phyloP scores from a whole-genome alignment of 257 asterid species.

The Petunia axillaris region DNA sequence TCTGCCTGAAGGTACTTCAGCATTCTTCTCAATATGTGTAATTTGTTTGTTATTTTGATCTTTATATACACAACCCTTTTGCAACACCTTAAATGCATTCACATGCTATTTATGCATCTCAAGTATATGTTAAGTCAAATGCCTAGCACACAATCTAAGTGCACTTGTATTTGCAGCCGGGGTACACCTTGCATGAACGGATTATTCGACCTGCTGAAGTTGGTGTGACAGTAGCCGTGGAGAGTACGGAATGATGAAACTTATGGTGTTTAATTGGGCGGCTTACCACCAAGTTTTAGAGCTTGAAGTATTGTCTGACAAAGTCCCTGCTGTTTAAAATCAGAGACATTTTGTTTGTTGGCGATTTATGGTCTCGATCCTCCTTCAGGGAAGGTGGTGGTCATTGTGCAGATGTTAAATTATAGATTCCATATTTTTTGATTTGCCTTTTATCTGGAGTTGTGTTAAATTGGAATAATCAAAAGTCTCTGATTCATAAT shows the following conservation, averaged over 20 bases:
- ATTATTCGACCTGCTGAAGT: constrained; percentile 91
- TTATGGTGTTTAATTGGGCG: constrained; percentile 26
- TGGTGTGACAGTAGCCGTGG: constrained; percentile 65
- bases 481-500: constrained; percentile 15
- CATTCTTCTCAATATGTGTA: neutral
- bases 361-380: neutral
- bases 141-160: neutral
- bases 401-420: constrained; percentile 16
- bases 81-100: neutral
- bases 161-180: constrained; percentile 51
- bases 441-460: neutral
- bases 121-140: neutral
- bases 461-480: neutral
- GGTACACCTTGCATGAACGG: constrained; percentile 73
- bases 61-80: neutral
- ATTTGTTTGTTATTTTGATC: neutral
- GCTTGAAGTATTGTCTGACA: neutral
- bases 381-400: neutral
- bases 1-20: constrained; percentile 76
- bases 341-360: neutral
- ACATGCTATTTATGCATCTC: neutral
- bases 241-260: constrained; percentile 38
- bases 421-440: neutral
- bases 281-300: neutral
- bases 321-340: neutral